Base-by-base conservation (phyloP, 139 green algal genomes). In the Monoraphidium neglectum region DNA sequence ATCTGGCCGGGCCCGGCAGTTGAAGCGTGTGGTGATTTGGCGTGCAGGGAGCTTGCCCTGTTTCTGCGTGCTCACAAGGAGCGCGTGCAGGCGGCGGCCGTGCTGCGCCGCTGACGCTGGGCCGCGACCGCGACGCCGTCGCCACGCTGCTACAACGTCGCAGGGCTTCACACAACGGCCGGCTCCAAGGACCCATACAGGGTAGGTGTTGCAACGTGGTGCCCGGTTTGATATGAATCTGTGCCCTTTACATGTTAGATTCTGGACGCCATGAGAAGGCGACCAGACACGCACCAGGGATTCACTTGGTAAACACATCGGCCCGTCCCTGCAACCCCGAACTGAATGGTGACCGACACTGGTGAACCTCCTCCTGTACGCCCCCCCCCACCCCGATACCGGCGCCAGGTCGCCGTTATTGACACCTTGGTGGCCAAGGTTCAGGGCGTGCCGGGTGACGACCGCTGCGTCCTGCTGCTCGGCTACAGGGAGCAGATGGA, bases 381-480 rank as follows among this genome's bases (percentile, higher is more conserved):
- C 26, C 3, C 18, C n/a, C n/a, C n/a, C n/a, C n/a, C n/a, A n/a
- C n/a, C n/a, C n/a, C n/a, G n/a, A n/a, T 65, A 18, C 28, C 37
- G 6, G 13, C 23, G 78, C 56, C 78, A 88, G 83, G 68, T 62
- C 43, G 77, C 81, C 0, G 77, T 87, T 33, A 71, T 89, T 21
- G 76, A 85, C 78, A 87, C 81, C 16, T 79, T 89, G 40, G 81
- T 89, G 53, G 78, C 81, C 62, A 83, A 84, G 75, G 84, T 89
- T 32, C 84, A 89, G 56, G 84, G 80, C 1, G 80, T 86, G 38
- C 77, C 84, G 5, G 84, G 84, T 10, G 84, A 89, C 64, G 84
- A 89, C 74, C 77, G 77, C 64, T 86, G 80, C 64, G 84, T 89
- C 51, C 77, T 89, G 74, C 67, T 89, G 74, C 84, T 89, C 61